Conservation (phyloP, 495 filamentous ascomycete species). For the Aspergillus incahuasiensis region DNA sequence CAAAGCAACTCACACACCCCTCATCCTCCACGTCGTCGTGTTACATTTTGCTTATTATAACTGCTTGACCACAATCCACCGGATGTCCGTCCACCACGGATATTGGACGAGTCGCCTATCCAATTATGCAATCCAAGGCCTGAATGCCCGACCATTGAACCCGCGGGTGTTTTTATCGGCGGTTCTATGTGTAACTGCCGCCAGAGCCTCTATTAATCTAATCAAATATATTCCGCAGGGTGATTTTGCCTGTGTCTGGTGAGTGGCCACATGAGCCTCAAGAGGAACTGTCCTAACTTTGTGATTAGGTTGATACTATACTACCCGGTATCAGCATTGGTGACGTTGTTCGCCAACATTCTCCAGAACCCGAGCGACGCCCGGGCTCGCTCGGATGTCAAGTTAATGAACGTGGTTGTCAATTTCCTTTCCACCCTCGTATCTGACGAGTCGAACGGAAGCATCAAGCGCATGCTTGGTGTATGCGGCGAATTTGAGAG, state of each 20-base stretch:
- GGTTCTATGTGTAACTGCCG: conserved; percentile 84
- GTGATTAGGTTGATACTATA: conserved; percentile 84
- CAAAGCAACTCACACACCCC: conserved; percentile 78
- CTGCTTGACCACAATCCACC: conserved; percentile 93
- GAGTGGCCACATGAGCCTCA: conserved; percentile 29
- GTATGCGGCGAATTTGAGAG: conserved; percentile 93
- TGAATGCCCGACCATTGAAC: conserved; percentile 86
- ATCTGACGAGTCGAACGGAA: conserved; percentile 70
- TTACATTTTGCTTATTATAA: conserved; percentile 98
- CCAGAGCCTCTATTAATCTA: conserved; percentile 85
- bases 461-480: conserved; percentile 85
- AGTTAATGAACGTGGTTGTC: conserved; percentile 87
- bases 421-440: conserved; percentile 81
- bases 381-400: conserved; percentile 80
- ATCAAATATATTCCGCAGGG: conserved; percentile 95
- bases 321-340: conserved; percentile 91
- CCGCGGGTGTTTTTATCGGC: conserved; percentile 94
- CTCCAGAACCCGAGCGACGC: conserved; percentile 91
- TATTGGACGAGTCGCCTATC: conserved; percentile 96
- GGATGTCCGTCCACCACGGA: conserved; percentile 96
- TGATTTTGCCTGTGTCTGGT: conserved; percentile 95
- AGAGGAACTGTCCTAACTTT: conserved; percentile 19
- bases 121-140: conserved; percentile 89
- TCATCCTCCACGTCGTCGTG: conserved; percentile 88
- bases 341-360: conserved; percentile 95